Percentiles rank a stretch among this genome's conserved stretches.
phyloP scores from a whole-genome alignment of 2,329 filamentous ascomycete genomes.

The Hymenoscyphus albidus region DNA sequence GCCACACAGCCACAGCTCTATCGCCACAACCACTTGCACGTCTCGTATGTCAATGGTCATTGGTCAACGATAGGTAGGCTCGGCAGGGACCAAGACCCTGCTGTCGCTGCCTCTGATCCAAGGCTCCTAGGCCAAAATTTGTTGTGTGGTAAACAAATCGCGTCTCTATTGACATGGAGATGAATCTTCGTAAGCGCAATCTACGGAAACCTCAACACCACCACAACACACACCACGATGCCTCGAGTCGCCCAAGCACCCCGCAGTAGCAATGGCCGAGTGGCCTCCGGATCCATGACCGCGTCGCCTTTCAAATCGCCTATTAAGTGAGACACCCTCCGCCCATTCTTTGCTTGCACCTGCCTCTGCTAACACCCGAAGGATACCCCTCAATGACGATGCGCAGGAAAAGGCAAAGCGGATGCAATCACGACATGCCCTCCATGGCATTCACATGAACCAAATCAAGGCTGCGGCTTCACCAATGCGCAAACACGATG shows the following conservation, averaged over 20 bases:
- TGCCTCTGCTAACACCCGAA: conserved; percentile 37
- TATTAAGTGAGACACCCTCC: conserved; percentile 32
- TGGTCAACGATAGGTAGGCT: too few species aligned
- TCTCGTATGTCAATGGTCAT: too few species aligned
- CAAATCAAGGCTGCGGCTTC: conserved; percentile 80
- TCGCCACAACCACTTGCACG: too few species aligned
- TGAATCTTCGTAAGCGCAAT: conserved; percentile 10
- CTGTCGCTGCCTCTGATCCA: not conserved
- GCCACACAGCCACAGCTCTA: too few species aligned
- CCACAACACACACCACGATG: conserved; percentile 38
- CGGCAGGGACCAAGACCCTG: too few species aligned
- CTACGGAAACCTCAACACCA: not conserved
- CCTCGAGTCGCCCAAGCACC: conserved; percentile 51
- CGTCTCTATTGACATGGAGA: not conserved
- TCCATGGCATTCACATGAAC: conserved; percentile 88
- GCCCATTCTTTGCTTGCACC: not conserved
- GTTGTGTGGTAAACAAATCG: conserved; percentile 7
- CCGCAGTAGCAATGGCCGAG: conserved; percentile 38
- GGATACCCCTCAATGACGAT: conserved; percentile 96
- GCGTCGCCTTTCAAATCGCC: conserved; percentile 36
- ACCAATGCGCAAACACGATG: conserved; percentile 63
- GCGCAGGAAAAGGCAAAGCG: conserved; percentile 85
- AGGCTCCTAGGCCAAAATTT: not conserved
- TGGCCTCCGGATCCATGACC: conserved; percentile 38
- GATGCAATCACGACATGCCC: conserved; percentile 79